Evolutionary conservation across 306 rosid species (phyloP).

Genomic region (Alnus rubra): DNA sequence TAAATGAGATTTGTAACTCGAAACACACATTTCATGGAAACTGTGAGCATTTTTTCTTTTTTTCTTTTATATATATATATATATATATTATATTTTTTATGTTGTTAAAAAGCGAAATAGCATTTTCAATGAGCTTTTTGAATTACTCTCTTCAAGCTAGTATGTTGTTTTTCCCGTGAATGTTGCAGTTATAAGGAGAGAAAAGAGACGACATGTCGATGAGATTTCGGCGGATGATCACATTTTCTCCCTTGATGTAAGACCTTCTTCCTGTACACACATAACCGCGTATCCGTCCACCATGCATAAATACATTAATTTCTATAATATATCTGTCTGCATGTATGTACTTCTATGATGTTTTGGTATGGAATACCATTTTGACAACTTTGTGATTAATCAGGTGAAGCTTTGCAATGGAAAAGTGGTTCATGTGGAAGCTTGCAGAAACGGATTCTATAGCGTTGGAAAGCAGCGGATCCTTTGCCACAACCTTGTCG

Average conservation of each 20-base stretch:
- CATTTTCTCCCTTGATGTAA: conserved; percentile 86
- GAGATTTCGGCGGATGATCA: conserved; percentile 66
- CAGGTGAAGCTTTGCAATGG: conserved; percentile 95
- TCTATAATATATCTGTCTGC: not conserved
- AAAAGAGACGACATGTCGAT: conserved; percentile 53
- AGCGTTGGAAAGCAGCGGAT: conserved; percentile 82
- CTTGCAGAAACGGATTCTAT: conserved; percentile 84
- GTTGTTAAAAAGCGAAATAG: not conserved
- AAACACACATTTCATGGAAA: not conserved
- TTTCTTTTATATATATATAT: not conserved
- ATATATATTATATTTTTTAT: not conserved
- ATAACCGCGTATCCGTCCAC: not conserved
- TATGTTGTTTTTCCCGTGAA: not conserved
- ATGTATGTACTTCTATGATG: not conserved
- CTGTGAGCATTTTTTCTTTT: not conserved
- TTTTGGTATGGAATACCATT: not conserved
- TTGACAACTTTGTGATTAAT: conserved; percentile 13
- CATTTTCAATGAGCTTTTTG: not conserved
- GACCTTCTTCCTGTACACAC: conserved; percentile 12
- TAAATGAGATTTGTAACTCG: not conserved
- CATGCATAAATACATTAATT: not conserved
- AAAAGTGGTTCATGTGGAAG: conserved; percentile 82
- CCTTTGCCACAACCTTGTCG: conserved; percentile 82
- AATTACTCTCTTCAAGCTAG: not conserved
- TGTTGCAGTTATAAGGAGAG: conserved; percentile 70